Percentiles rank a stretch among this genome's conserved stretches.
Evolutionary conservation across 2,329 filamentous ascomycete species (phyloP).

Genomic region (Exophiala xenobiotica): DNA sequence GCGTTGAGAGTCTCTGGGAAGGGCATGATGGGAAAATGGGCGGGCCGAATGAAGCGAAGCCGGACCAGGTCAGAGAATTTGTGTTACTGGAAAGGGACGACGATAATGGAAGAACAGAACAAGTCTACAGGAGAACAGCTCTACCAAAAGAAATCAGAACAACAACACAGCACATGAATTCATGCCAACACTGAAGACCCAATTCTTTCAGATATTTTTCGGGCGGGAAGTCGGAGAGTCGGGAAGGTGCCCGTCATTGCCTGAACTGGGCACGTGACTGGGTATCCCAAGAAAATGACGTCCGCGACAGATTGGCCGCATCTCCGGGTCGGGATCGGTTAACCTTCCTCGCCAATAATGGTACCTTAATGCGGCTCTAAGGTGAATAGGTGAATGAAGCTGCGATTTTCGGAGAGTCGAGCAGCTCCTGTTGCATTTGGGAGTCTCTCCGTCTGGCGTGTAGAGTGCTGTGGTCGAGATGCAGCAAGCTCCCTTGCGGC

Average conservation of each 20-base stretch:
- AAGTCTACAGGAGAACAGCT: too few species aligned
- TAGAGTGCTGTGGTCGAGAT: conserved; percentile 20
- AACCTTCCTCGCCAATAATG: too few species aligned
- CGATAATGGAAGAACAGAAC: too few species aligned
- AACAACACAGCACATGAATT: not conserved
- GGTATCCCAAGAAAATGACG: conserved; percentile 5
- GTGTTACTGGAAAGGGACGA: too few species aligned
- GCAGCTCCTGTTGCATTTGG: not conserved
- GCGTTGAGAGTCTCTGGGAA: conserved; percentile 38
- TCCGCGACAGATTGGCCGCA: not conserved
- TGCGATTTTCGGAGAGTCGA: not conserved
- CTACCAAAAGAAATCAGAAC: not conserved
- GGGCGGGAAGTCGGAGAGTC: not conserved
- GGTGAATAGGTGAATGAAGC: too few species aligned
- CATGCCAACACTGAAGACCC: not conserved
- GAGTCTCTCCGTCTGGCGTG: not conserved
- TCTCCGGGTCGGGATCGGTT: not conserved
- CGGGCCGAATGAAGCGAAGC: not conserved
- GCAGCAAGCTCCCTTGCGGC: conserved; percentile 31
- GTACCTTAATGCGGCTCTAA: not conserved
- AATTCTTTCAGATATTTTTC: conserved; percentile 5
- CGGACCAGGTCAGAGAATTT: too few species aligned
- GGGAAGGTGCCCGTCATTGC: not conserved
- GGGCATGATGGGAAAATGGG: conserved; percentile 19
- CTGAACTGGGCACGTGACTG: not conserved